Percentiles rank a stretch among this genome's conserved stretches.
phyloP scores from a whole-genome alignment of 176 grass and related monocot species.

The Zea luxurians region DNA sequence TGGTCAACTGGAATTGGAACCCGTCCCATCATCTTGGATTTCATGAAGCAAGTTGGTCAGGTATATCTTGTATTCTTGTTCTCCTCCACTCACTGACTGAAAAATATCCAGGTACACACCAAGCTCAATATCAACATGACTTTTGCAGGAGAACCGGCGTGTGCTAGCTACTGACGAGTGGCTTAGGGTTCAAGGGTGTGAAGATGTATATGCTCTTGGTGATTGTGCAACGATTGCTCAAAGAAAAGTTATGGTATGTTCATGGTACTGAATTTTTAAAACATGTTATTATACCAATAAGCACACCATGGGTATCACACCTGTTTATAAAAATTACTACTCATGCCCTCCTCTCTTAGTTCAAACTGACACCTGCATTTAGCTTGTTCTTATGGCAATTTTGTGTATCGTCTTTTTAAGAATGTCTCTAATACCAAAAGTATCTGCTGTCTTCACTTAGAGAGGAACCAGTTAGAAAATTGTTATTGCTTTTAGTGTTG shows the following conservation, averaged over 20 bases:
- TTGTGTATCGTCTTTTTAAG: not conserved
- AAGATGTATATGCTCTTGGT: conserved; percentile 68
- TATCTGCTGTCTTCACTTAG: not conserved
- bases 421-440: not conserved
- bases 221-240: conserved; percentile 78
- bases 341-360: not conserved
- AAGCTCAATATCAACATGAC: not conserved
- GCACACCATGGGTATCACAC: not conserved
- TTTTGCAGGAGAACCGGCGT: conserved; percentile 54
- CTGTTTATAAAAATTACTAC: conserved; percentile 16
- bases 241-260: conserved; percentile 80
- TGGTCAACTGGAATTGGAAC: conserved; percentile 95
- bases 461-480: not conserved
- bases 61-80: conserved; percentile 31
- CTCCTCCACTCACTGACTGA: not conserved
- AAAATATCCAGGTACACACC: not conserved
- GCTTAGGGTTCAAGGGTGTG: conserved; percentile 66
- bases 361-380: not conserved
- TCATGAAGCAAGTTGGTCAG: conserved; percentile 95
- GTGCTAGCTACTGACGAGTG: conserved; percentile 80
- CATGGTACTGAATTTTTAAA: not conserved
- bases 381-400: not conserved
- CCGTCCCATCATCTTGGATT: conserved; percentile 76
- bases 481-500: not conserved
- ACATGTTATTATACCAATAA: conserved; percentile 2